Evolutionary conservation across 306 rosid species (phyloP).

Genomic region (Styphnolobium japonicum): DNA sequence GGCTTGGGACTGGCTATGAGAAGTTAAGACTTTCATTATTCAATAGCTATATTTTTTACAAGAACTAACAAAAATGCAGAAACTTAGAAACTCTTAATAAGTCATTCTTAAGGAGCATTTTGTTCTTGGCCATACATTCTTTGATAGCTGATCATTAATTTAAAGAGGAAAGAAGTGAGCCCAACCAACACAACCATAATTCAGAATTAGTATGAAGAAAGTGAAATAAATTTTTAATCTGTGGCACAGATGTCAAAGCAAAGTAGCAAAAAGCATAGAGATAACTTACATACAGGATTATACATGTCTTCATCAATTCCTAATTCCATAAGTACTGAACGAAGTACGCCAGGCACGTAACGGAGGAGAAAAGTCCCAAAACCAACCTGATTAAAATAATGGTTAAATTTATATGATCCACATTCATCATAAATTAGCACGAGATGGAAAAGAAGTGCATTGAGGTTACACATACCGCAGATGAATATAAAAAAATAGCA

Average conservation of each 20-base stretch:
- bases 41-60: background rate
- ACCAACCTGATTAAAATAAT: conserved; percentile 63
- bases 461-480: conserved; percentile 57
- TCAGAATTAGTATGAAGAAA: conserved; percentile 1
- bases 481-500: conserved; percentile 70
- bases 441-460: background rate
- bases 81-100: background rate
- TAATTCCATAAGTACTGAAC: conserved; percentile 56
- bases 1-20: background rate
- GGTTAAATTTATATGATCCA: conserved; percentile 19
- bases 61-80: background rate
- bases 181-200: conserved; percentile 7
- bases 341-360: conserved; percentile 64
- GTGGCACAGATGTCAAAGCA: conserved; percentile 14
- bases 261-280: conserved; percentile 36
- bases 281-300: conserved; percentile 91
- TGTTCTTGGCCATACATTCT: background rate
- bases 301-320: conserved; percentile 92
- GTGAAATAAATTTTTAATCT: background rate
- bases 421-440: conserved; percentile 16
- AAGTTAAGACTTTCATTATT: background rate
- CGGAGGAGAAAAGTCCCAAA: conserved; percentile 75
- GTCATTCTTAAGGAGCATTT: background rate
- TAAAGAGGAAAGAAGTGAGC: conserved; percentile 6
- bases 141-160: background rate